Base-by-base conservation (phyloP, 2,329 filamentous ascomycete genomes). In the Pyrenophora graminea region DNA sequence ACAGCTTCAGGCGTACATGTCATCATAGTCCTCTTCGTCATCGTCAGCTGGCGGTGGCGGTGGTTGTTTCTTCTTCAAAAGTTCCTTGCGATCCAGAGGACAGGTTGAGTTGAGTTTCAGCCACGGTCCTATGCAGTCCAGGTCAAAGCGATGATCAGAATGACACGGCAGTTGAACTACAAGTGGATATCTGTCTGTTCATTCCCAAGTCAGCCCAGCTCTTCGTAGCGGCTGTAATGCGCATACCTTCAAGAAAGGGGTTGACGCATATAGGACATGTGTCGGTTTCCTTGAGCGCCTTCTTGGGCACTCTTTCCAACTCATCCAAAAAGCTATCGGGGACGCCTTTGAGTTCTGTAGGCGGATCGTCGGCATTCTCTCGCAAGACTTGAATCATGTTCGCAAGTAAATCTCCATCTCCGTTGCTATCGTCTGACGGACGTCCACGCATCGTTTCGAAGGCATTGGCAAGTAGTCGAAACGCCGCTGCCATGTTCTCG, bases 71-170 rank as follows among this genome's bases (percentile, higher is more conserved):
- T 70, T 78, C 73, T 85, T 84, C 15, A 82, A 73, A 51, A 87
- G 75, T 66, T 82, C 80, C 64, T 80, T 77, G 43, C 85, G 77
- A 65, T 86, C 84, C 40, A 87, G 74, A 15, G 84, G 84, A 71
- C 84, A 87, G 17, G 84, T 86, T 7, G 82, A 81, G 56, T 85
- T 82, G 48, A 87, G 74, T 58, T 85, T 80, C 56, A 87, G 70
- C 85, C 85, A 87, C 0, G 85, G 84, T 51, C 79, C 73, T 54
- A 87, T 83, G 68, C 85, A 87, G 61, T 87, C 84, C 21, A 87
- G 68, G 70, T 87, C 85, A 69, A 86, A 87, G 17, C 83, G 63
- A 66, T 87, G 85, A 32, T 80, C 80, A 13, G 80, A 75, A 66
- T 86, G 82, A 58, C 85, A 87, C 8, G 84, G 82, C 27, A 87